phyloP scores from a whole-genome alignment of 2,329 filamentous ascomycete species.

The Aspergillus pseudoglaucus region DNA sequence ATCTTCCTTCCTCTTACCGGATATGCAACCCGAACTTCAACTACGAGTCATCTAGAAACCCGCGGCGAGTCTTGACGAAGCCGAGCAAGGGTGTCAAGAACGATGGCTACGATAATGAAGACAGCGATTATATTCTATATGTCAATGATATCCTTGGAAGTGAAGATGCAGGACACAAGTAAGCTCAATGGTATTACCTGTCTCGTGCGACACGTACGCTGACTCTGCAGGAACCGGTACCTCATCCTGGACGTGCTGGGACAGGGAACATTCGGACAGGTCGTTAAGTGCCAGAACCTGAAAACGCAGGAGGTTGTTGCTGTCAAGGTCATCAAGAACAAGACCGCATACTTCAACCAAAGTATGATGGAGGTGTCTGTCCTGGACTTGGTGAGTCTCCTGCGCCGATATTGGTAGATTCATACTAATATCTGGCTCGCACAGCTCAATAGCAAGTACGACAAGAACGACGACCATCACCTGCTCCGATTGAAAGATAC shows the following conservation, averaged over 20 bases:
- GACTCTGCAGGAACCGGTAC: constrained; percentile 68
- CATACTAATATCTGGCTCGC: constrained; percentile 14
- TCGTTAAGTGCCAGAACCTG: constrained; percentile 97
- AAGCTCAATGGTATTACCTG: constrained; percentile 26
- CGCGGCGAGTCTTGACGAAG: constrained; percentile 90
- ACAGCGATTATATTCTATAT: constrained; percentile 98
- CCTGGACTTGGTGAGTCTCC: constrained; percentile 69
- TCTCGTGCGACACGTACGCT: constrained; percentile 7
- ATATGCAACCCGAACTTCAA: constrained; percentile 98
- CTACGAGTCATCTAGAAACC: constrained; percentile 96
- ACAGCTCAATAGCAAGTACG: constrained; percentile 93
- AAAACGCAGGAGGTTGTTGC: constrained; percentile 98
- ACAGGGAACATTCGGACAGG: constrained; percentile 96
- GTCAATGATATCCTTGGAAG: constrained; percentile 98
- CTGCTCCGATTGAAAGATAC: constrained; percentile 91
- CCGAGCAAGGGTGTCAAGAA: constrained; percentile 98
- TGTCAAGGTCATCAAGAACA: constrained; percentile 98
- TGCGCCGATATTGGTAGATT: not conserved
- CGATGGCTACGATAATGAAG: constrained; percentile 97
- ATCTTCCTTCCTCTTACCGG: constrained; percentile 89
- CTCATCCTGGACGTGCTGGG: constrained; percentile 94
- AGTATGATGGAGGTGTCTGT: constrained; percentile 99
- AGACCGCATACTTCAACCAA: constrained; percentile 98
- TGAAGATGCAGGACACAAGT: constrained; percentile 97
- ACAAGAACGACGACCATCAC: constrained; percentile 99